A percentile compares a stretch with the other conserved stretches of the same genome.
phyloP scores from a whole-genome alignment of 257 asterid genomes.

The Plantago major region DNA sequence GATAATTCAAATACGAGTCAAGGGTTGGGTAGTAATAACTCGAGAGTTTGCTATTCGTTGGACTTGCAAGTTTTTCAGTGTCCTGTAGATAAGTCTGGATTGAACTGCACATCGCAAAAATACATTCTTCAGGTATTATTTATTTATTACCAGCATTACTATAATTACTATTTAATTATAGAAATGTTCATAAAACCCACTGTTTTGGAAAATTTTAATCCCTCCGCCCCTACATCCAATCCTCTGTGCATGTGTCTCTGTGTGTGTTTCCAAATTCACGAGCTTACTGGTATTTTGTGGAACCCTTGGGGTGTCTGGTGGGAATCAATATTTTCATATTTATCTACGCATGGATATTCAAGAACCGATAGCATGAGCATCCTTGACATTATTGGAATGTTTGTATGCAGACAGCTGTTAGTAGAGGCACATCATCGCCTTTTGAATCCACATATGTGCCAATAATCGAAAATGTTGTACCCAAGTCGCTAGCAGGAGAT shows the following conservation, averaged over 20 bases:
- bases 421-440: constrained; percentile 51
- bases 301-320: too few relatives aligned
- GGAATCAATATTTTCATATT: too few relatives aligned
- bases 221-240: too few relatives aligned
- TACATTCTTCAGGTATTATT: constrained; percentile 73
- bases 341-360: not conserved
- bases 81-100: constrained; percentile 75
- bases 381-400: constrained; percentile 16
- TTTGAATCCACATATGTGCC: constrained; percentile 82
- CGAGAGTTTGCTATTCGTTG: constrained; percentile 55
- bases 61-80: constrained; percentile 69
- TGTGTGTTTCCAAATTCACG: too few relatives aligned
- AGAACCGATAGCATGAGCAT: constrained; percentile 13
- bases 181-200: not conserved
- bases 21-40: constrained; percentile 22
- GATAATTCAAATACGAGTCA: constrained; percentile 36
- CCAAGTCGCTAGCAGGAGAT: constrained; percentile 34
- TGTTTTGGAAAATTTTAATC: not conserved
- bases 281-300: too few relatives aligned
- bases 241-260: too few relatives aligned
- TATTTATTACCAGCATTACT: not conserved
- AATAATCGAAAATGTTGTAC: constrained; percentile 35
- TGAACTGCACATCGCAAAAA: constrained; percentile 66
- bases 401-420: constrained; percentile 66
- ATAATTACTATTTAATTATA: not conserved